phyloP scores from a whole-genome alignment of 148 eudicot genomes.

The Camellia granthamiana region DNA sequence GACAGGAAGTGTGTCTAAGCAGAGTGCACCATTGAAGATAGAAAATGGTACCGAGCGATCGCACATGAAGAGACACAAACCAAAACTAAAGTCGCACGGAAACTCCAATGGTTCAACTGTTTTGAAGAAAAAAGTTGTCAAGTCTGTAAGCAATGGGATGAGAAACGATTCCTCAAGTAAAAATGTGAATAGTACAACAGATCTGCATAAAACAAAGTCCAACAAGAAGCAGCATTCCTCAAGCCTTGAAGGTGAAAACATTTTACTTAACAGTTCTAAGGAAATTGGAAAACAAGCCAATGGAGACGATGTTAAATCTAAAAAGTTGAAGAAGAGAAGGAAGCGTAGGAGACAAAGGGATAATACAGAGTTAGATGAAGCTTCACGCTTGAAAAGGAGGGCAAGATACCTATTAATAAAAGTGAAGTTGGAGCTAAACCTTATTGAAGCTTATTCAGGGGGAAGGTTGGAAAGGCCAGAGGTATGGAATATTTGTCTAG shows the following conservation, averaged over 20 bases:
- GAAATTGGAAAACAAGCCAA: constrained; percentile 22
- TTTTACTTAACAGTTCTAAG: constrained; percentile 8
- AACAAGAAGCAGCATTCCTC: constrained; percentile 28
- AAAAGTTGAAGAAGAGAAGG: constrained; percentile 38
- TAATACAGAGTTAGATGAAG: constrained; percentile 56
- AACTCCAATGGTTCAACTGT: background rate
- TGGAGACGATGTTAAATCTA: constrained; percentile 23
- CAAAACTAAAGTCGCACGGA: constrained; percentile 4
- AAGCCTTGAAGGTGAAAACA: constrained; percentile 25
- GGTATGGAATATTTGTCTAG: constrained; percentile 41
- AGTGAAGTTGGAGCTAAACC: constrained; percentile 87
- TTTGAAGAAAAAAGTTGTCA: constrained; percentile 8
- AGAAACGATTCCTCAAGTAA: constrained; percentile 13
- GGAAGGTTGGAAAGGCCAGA: constrained; percentile 99
- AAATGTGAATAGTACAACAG: constrained; percentile 18
- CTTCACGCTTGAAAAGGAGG: constrained; percentile 64
- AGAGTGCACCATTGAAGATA: constrained; percentile 8
- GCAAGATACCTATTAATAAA: constrained; percentile 76
- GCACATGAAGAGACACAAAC: constrained; percentile 16
- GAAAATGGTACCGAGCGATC: background rate
- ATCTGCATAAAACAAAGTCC: constrained; percentile 23
- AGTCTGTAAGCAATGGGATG: constrained; percentile 17
- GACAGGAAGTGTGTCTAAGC: background rate
- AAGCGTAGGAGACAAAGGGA: constrained; percentile 46
- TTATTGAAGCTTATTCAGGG: constrained; percentile 86